Conservation (phyloP, 164 flowering plant species). For the Nymphaea thermarum region DNA sequence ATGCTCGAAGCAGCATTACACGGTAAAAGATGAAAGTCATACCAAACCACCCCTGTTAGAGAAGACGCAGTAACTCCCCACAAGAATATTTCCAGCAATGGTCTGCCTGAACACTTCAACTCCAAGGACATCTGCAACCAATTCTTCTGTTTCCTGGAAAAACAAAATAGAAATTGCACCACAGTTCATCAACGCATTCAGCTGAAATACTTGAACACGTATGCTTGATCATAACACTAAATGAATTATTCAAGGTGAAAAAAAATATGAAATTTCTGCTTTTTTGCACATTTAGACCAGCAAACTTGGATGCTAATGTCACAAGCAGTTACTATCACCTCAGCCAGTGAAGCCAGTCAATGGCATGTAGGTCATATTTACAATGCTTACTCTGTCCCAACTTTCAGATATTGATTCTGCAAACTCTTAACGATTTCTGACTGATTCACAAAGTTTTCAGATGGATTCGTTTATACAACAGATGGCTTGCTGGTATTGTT, state of each 20-base stretch:
- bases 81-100: constrained; percentile 87
- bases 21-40: constrained; percentile 9
- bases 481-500: too few relatives aligned
- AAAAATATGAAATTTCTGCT: neutral
- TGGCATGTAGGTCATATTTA: too few relatives aligned
- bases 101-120: constrained; percentile 95
- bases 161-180: neutral
- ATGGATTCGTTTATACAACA: too few relatives aligned
- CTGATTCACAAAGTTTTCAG: too few relatives aligned
- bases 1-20: neutral
- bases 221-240: neutral
- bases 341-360: too few relatives aligned
- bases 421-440: too few relatives aligned
- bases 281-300: too few relatives aligned
- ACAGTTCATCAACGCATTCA: too few relatives aligned
- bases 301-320: too few relatives aligned
- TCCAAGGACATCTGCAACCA: constrained; percentile 89
- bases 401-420: too few relatives aligned
- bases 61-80: constrained; percentile 82
- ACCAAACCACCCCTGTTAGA: constrained; percentile 89
- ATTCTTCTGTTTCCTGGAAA: constrained; percentile 77
- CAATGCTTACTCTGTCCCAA: too few relatives aligned
- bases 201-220: neutral
- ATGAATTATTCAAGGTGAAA: neutral
- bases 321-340: too few relatives aligned